Evolutionary conservation across 805 yeast genomes (phyloP), one percentile per base, ranked within the genome.

Genomic region (Isabelozyma heimii): DNA sequence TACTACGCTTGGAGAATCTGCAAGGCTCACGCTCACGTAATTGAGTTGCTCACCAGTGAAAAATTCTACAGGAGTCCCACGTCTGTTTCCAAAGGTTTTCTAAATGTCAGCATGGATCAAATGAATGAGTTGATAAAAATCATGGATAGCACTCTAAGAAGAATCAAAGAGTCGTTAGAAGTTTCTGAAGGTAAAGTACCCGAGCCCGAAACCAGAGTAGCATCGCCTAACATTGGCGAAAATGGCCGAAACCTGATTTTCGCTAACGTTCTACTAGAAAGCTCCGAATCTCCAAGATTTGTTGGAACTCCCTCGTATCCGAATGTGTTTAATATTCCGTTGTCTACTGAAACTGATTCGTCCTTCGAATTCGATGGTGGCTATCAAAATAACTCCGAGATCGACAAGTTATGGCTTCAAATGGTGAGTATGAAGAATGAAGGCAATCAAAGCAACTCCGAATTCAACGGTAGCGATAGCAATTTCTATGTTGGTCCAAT

Each of bases 1-100:
- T 82, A 81, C 49, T 84, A 83, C 59, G 87, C 90, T 2, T 83
- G 85, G 83, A 77, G 87, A 64, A 75, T 85, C 60, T 73, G 81
- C 37, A 84, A 83, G 56, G 84, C 87, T 0, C 80, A 79, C 45
- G 62, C 62, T 5, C 74, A 69, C 42, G 56, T 82, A 16, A 53
- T 75, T 10, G 67, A 63, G 20, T 46, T 76, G 4, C 48, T 80
- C 9, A 61, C 52, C 0, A 61, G 67, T 15, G 54, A 64, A 17
- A 67, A 63, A 5, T 58, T 65, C 35, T 69, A 62, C 48, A 52
- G 58, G 12, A 30, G 35, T 4, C 35, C 35, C n/a, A 30, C 8
- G 4, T 10, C 38, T 27, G 12, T 24, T 46, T 17, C 56, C 55
- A 3, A 26, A 37, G 8, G 10, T 6, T 54, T 59, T 30, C 40